Percentiles rank a stretch among this genome's conserved stretches.
Evolutionary conservation across 2,329 filamentous ascomycete genomes (phyloP).

Genomic region (Coniochaeta pulveracea): DNA sequence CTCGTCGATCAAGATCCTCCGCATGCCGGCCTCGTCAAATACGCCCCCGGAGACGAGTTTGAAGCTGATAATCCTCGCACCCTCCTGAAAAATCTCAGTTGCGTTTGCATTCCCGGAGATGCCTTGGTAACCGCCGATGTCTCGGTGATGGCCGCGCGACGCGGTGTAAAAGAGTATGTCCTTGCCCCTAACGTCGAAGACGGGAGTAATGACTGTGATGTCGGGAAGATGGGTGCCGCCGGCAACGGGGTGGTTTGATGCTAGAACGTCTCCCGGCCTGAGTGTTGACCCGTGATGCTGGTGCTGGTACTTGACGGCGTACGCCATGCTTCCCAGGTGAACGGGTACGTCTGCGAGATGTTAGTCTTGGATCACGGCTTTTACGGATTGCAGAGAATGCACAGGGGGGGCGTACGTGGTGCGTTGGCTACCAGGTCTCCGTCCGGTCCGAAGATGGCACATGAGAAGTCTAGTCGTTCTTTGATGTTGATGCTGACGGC

Average conservation of each 20-base stretch:
- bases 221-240: conserved; percentile 26
- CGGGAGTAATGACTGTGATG: conserved; percentile 22
- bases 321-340: conserved; percentile 70
- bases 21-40: conserved; percentile 61
- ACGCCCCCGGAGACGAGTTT: conserved; percentile 56
- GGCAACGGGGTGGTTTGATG: conserved; percentile 20
- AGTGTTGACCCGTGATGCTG: conserved; percentile 50
- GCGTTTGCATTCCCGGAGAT: conserved; percentile 29
- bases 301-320: conserved; percentile 53
- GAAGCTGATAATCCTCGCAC: conserved; percentile 44
- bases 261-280: conserved; percentile 21
- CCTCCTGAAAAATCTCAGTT: conserved; percentile 45
- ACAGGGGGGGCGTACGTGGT: no score
- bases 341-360: conserved; percentile 38
- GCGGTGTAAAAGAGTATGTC: conserved; percentile 31
- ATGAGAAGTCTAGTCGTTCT: conserved; percentile 71
- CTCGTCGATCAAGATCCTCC: conserved; percentile 51
- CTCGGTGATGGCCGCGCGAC: conserved; percentile 17
- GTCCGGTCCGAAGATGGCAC: conserved; percentile 64
- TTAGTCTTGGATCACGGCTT: neutral
- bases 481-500: conserved; percentile 70
- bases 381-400: conserved; percentile 21
- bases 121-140: conserved; percentile 1
- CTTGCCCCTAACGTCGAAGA: conserved; percentile 28
- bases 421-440: conserved; percentile 65